Conservation (phyloP, 495 filamentous ascomycete genomes). For the Talaromyces borbonicus region DNA sequence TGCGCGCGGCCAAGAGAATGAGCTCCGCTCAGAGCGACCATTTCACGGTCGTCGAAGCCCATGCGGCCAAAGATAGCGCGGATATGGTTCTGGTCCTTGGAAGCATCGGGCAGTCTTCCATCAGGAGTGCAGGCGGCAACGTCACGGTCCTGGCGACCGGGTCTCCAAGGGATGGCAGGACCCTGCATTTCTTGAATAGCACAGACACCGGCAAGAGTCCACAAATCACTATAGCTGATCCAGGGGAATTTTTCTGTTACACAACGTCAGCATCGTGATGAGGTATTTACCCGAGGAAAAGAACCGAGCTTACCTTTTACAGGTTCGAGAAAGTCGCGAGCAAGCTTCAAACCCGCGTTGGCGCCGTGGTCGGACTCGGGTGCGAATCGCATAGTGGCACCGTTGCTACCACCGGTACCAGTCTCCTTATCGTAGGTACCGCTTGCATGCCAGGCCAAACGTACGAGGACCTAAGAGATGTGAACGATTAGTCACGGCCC, state of each 20-base stretch:
- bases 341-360: constrained; percentile 81
- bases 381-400: constrained; percentile 94
- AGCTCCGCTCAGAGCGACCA: constrained; percentile 81
- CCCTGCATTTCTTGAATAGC: constrained; percentile 95
- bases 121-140: constrained; percentile 86
- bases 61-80: constrained; percentile 92
- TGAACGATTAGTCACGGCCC: neutral
- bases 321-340: constrained; percentile 86
- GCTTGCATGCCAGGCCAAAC: constrained; percentile 80
- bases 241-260: constrained; percentile 69
- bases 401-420: constrained; percentile 86
- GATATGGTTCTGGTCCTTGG: constrained; percentile 72
- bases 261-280: constrained; percentile 22
- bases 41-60: constrained; percentile 97
- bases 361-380: constrained; percentile 90
- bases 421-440: constrained; percentile 87
- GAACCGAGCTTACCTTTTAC: constrained; percentile 55
- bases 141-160: constrained; percentile 76
- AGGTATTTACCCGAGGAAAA: neutral
- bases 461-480: constrained; percentile 50
- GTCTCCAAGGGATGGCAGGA: constrained; percentile 78
- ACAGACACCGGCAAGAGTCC: constrained; percentile 79
- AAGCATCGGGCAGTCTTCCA: constrained; percentile 85
- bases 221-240: constrained; percentile 94
- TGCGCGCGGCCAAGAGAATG: constrained; percentile 94